Evolutionary conservation across 2,329 filamentous ascomycete species (phyloP).

Genomic region (Pyrenochaeta sp.): DNA sequence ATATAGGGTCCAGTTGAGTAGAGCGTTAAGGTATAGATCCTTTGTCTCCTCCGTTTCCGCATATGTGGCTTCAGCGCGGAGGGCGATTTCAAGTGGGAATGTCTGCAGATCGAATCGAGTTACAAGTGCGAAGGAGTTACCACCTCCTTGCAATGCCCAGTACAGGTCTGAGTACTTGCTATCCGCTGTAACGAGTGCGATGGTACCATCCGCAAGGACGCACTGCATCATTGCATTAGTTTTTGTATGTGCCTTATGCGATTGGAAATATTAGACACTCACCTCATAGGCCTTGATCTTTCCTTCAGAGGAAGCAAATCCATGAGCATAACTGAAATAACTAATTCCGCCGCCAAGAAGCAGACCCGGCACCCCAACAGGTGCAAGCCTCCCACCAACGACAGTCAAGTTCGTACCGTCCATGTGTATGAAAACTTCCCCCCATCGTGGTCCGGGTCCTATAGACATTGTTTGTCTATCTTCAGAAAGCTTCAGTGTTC

Average conservation of each 20-base stretch:
- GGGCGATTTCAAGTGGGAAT: constrained; percentile 11
- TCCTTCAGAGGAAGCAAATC: constrained; percentile 14
- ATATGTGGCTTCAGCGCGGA: constrained; percentile 25
- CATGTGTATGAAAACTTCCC: constrained; percentile 37
- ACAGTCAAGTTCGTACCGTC: constrained; percentile 28
- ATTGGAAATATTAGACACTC: background rate
- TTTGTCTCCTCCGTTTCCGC: constrained; percentile 6
- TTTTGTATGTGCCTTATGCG: background rate
- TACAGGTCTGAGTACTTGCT: constrained; percentile 35
- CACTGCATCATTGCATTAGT: constrained; percentile 1
- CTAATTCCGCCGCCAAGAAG: constrained; percentile 36
- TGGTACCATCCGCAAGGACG: constrained; percentile 35
- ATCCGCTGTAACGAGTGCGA: constrained; percentile 24
- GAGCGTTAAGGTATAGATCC: constrained; percentile 19
- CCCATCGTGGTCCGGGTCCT: constrained; percentile 40
- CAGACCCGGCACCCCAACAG: constrained; percentile 40
- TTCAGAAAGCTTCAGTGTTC: constrained; percentile 28
- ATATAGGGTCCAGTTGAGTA: constrained; percentile 21
- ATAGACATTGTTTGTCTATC: constrained; percentile 33
- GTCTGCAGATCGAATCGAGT: constrained; percentile 26
- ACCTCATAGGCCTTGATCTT: constrained; percentile 24
- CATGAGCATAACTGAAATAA: constrained; percentile 18
- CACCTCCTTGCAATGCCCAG: constrained; percentile 40
- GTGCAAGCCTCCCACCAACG: constrained; percentile 34
- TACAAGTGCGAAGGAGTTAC: constrained; percentile 29